Conservation (phyloP, 495 filamentous ascomycete species). For the Penicillium mononematosum region DNA sequence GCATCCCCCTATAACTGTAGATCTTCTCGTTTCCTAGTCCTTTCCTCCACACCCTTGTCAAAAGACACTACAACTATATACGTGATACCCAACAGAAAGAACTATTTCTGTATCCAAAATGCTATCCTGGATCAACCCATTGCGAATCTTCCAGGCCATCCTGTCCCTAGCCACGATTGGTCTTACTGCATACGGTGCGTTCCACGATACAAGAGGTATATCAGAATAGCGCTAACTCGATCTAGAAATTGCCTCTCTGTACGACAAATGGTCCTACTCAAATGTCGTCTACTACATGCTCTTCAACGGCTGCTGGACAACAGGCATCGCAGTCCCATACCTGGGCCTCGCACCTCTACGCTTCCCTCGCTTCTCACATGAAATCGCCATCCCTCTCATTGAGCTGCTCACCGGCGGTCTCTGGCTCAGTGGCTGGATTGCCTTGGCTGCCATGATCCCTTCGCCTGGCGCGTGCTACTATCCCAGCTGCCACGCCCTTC, state of each 20-base stretch:
- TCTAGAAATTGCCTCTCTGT: conserved; percentile 28
- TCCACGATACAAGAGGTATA: not conserved
- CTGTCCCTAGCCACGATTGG: conserved; percentile 65
- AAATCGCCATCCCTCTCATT: conserved; percentile 34
- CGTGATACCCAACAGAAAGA: not conserved
- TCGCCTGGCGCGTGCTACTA: conserved; percentile 43
- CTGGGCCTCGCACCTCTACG: conserved; percentile 58
- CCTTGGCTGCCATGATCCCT: conserved; percentile 58
- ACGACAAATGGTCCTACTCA: conserved; percentile 31
- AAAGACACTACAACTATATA: not conserved
- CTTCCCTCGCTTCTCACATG: conserved; percentile 53
- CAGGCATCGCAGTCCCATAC: conserved; percentile 59
- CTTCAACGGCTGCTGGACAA: conserved; percentile 65
- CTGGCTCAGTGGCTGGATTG: conserved; percentile 71
- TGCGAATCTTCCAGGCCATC: conserved; percentile 58
- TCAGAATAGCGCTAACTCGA: not conserved
- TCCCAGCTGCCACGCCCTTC: conserved; percentile 43
- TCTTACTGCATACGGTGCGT: conserved; percentile 63
- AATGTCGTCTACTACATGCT: conserved; percentile 60
- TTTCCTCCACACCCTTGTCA: not conserved
- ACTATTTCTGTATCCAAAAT: conserved; percentile 12
- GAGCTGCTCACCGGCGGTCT: conserved; percentile 25
- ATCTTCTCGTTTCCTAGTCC: not conserved
- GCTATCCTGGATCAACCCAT: conserved; percentile 39
- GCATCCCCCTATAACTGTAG: not conserved